Percentiles rank a stretch among this genome's conserved stretches.
These are phyloP conservation scores for Physocladia obscura DNA, from an alignment of 192 early-diverging fungal genomes.

Conservation along the genomic window DNA sequence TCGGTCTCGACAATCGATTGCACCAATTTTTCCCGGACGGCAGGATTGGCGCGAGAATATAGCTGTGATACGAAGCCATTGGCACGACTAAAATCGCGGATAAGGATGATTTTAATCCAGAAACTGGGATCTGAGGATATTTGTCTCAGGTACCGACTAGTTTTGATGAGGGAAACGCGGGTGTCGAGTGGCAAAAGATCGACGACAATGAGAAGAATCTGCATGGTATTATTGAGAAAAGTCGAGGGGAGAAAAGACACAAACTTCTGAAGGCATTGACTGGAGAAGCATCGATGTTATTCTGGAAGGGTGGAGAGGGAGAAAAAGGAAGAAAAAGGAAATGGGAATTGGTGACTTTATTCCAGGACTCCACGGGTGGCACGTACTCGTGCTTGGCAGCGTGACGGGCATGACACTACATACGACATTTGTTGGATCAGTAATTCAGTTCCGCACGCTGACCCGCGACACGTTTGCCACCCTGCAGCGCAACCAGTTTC, in stretches of 20 bases:
- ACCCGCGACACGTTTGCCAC: constrained; percentile 4
- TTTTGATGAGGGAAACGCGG: not conserved
- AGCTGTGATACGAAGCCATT: not conserved
- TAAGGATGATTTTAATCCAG: not conserved
- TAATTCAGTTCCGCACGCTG: constrained; percentile 22
- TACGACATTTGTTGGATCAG: constrained; percentile 21
- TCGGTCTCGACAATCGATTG: not conserved
- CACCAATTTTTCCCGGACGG: not conserved
- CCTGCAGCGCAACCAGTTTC: constrained; percentile 24
- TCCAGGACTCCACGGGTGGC: constrained; percentile 20
- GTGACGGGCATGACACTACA: constrained; percentile 29
- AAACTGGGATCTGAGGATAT: not conserved
- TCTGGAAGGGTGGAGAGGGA: not conserved
- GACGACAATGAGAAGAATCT: constrained; percentile 1
- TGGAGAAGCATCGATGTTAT: too few species aligned
- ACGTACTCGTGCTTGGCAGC: constrained; percentile 24
- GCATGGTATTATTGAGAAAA: too few species aligned
- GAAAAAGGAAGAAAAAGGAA: not conserved
- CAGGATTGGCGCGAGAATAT: not conserved
- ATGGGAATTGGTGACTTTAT: constrained; percentile 2
- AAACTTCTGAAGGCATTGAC: too few species aligned
- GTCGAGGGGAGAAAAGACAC: too few species aligned
- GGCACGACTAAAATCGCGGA: not conserved
- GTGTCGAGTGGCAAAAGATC: not conserved
- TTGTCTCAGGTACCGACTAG: not conserved